These are phyloP conservation scores for Nidularia sp. DNA, from an alignment of 768 basidiomycete species.

Conservation along the genomic window DNA sequence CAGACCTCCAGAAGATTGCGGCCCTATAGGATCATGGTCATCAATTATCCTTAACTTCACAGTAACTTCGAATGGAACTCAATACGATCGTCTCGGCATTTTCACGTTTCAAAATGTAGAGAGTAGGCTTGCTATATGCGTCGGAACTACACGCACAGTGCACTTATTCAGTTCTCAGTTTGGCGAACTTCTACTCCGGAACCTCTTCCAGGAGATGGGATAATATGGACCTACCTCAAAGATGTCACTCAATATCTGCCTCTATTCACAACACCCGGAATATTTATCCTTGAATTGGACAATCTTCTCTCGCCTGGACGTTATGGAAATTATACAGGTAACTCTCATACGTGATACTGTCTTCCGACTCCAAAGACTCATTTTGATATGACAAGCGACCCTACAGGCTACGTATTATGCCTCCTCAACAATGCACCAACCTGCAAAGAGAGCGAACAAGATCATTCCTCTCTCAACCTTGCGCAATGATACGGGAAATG, in stretches of 20 bases:
- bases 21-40: slow-evolving; percentile 67
- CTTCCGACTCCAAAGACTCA: background rate
- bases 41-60: slow-evolving; percentile 75
- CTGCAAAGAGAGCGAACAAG: slow-evolving; percentile 54
- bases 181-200: slow-evolving; percentile 83
- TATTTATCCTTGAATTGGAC: slow-evolving; percentile 71
- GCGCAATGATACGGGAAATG: slow-evolving; percentile 56
- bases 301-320: slow-evolving; percentile 56
- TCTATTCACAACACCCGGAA: slow-evolving; percentile 63
- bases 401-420: slow-evolving; percentile 71
- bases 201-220: slow-evolving; percentile 60
- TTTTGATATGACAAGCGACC: slow-evolving; percentile 36
- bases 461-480: slow-evolving; percentile 72
- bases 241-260: slow-evolving; percentile 73
- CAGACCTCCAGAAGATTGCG: slow-evolving; percentile 73
- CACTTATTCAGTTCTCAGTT: slow-evolving; percentile 29
- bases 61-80: slow-evolving; percentile 73
- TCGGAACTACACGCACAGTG: no score
- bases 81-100: slow-evolving; percentile 67
- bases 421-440: slow-evolving; percentile 49
- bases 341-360: background rate
- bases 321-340: slow-evolving; percentile 70
- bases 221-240: slow-evolving; percentile 76
- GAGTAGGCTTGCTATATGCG: slow-evolving; percentile 35
- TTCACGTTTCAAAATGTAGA: slow-evolving; percentile 79